Evolutionary conservation across 2,329 filamentous ascomycete genomes (phyloP).

Genomic region (Colletotrichum coccodes): DNA sequence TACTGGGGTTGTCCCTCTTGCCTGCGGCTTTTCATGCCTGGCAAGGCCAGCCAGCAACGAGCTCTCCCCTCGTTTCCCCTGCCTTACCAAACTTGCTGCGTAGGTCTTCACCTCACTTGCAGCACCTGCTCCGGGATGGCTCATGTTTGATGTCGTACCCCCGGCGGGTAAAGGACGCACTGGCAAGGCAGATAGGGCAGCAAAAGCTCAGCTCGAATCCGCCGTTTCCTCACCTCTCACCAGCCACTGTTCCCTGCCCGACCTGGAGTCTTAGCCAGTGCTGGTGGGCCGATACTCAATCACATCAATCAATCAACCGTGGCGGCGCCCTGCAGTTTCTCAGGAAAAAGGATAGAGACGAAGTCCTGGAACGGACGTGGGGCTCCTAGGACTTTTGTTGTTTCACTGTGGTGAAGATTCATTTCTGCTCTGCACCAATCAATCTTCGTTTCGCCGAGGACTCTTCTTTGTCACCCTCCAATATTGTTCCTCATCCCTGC

Average conservation of each 20-base stretch:
- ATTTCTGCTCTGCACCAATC: conserved; percentile 22
- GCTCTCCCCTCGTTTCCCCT: neutral
- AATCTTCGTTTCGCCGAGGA: neutral
- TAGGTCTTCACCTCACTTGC: neutral
- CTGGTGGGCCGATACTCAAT: neutral
- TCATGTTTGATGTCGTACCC: neutral
- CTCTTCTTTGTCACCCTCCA: neutral
- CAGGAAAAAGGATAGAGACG: neutral
- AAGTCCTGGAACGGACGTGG: conserved; percentile 26
- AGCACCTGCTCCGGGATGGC: neutral
- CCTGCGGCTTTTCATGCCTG: neutral
- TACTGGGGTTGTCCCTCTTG: neutral
- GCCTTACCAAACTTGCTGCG: neutral
- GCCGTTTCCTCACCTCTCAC: neutral
- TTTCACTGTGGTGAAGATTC: conserved; percentile 31
- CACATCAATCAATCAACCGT: conserved; percentile 5
- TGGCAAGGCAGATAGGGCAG: conserved; percentile 5
- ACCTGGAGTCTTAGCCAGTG: neutral
- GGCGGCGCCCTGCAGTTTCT: conserved; percentile 11
- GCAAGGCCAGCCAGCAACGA: neutral
- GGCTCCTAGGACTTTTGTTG: conserved; percentile 31
- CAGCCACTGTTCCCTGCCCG: neutral
- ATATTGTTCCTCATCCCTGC: neutral
- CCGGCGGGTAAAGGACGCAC: neutral
- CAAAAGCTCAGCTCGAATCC: neutral